These are phyloP conservation scores for Salix viminalis DNA, from an alignment of 345 rosid species.

Conservation along the genomic window DNA sequence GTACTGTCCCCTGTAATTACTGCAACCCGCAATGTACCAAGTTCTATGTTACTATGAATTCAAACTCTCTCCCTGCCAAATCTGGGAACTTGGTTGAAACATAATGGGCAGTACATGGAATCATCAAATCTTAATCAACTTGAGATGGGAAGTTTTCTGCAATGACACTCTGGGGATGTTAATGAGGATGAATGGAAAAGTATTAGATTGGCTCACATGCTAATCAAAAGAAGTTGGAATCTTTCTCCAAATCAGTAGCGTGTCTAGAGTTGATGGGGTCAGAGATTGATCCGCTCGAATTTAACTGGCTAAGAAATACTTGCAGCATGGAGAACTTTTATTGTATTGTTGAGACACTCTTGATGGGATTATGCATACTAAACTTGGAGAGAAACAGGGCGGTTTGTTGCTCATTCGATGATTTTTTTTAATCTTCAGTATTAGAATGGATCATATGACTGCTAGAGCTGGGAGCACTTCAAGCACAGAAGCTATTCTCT, in stretches of 20 bases:
- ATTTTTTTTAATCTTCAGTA: not conserved
- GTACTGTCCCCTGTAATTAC: not conserved
- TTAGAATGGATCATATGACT: not conserved
- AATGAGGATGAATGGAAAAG: too few species aligned
- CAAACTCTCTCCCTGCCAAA: not conserved
- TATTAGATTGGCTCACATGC: too few species aligned
- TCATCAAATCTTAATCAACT: not conserved
- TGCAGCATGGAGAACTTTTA: too few species aligned
- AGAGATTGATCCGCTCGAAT: too few species aligned
- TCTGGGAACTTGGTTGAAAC: not conserved
- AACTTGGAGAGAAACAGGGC: not conserved
- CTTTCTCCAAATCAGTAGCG: too few species aligned
- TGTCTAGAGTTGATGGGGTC: too few species aligned
- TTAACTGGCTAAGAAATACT: too few species aligned
- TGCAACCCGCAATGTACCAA: not conserved
- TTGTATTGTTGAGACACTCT: not conserved
- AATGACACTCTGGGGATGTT: not conserved
- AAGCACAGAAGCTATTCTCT: not conserved
- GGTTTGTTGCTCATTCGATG: not conserved
- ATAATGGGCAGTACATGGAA: not conserved
- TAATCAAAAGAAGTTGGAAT: too few species aligned
- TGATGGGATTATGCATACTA: not conserved
- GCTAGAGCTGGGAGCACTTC: not conserved
- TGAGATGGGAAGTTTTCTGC: not conserved
- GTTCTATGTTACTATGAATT: not conserved